Percentiles rank a stretch among this genome's conserved stretches.
Conservation (phyloP, 805 yeast genomes). For the Starmera caribaea region DNA sequence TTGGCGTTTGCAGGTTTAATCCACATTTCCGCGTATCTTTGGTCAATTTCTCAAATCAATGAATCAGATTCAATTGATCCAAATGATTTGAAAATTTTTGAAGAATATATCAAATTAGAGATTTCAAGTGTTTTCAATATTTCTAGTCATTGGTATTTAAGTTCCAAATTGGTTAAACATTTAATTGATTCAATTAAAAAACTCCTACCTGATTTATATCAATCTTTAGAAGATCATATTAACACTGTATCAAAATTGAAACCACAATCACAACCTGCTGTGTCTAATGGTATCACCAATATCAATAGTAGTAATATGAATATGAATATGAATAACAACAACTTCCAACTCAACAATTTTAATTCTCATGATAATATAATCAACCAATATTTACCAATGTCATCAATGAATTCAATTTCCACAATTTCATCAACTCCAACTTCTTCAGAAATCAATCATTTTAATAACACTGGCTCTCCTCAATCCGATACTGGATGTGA, state of each 20-base stretch:
- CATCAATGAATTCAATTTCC: no score
- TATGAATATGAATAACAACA: no score
- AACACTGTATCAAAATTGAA: background rate
- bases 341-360: no score
- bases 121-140: conserved; percentile 39
- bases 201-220: conserved; percentile 32
- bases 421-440: no score
- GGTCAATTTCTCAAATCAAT: conserved; percentile 34
- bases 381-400: conserved; percentile 1
- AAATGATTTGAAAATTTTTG: conserved; percentile 32
- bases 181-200: conserved; percentile 34
- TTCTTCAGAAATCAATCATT: no score
- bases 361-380: background rate
- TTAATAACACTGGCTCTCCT: conserved; percentile 4
- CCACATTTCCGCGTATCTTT: conserved; percentile 41
- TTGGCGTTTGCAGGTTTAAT: conserved; percentile 43
- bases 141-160: conserved; percentile 41
- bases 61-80: conserved; percentile 11
- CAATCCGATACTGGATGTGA: conserved; percentile 46
- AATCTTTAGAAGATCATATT: conserved; percentile 16
- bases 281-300: background rate
- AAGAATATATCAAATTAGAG: conserved; percentile 40
- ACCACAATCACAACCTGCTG: background rate
- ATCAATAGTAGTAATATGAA: background rate
- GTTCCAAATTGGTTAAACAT: conserved; percentile 36